Percentiles rank a stretch among this genome's conserved stretches.
Evolutionary conservation across 176 grass and related monocot species (phyloP).

Genomic region (Musa troglodytarum): DNA sequence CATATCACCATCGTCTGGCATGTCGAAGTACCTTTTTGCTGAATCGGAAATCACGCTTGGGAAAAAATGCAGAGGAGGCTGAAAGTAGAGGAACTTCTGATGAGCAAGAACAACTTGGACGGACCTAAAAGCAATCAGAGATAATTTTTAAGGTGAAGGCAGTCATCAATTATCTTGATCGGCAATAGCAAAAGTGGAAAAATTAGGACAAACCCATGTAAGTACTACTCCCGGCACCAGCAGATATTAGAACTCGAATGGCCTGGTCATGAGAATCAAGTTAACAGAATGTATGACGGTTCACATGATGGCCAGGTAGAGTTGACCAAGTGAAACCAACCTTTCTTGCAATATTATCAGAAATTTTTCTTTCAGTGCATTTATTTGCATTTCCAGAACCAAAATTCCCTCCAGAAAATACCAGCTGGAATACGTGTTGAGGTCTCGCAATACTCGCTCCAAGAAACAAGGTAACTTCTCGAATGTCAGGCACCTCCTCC

Average conservation of each 20-base stretch:
- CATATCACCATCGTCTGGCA: constrained; percentile 5
- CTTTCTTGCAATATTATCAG: constrained; percentile 77
- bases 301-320: background rate
- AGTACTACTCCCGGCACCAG: constrained; percentile 77
- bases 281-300: constrained; percentile 3
- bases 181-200: constrained; percentile 17
- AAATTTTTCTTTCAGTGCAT: constrained; percentile 48
- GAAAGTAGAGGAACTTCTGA: constrained; percentile 60
- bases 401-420: constrained; percentile 56
- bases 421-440: constrained; percentile 56
- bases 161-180: background rate
- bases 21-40: constrained; percentile 59
- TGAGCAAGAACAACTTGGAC: constrained; percentile 72
- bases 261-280: constrained; percentile 42
- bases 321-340: constrained; percentile 28
- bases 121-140: constrained; percentile 39
- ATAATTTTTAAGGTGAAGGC: constrained; percentile 11
- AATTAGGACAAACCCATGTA: constrained; percentile 41
- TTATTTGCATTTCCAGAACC: constrained; percentile 41
- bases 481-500: constrained; percentile 51
- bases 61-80: constrained; percentile 66
- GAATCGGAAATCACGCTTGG: constrained; percentile 82
- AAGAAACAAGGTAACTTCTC: constrained; percentile 62
- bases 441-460: constrained; percentile 68
- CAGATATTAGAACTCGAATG: constrained; percentile 70